Evolutionary conservation across 148 eudicot genomes (phyloP).

Genomic region (Rhododendron mucronatum): DNA sequence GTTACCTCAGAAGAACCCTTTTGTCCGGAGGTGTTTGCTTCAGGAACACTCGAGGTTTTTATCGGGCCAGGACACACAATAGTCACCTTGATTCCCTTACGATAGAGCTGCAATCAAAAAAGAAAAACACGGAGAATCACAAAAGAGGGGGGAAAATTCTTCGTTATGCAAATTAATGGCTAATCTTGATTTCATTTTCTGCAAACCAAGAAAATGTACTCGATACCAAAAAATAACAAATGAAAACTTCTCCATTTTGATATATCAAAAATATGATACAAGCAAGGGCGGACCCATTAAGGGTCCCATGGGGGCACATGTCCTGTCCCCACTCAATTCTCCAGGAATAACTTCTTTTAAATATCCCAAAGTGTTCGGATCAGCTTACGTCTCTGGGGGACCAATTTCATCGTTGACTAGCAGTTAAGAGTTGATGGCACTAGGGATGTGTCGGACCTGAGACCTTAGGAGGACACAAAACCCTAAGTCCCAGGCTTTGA

Average conservation of each 20-base stretch:
- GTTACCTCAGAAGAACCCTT: conserved; percentile 51
- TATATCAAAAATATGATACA: neutral
- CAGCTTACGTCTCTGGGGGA: too few relatives aligned
- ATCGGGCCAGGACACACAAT: conserved; percentile 97
- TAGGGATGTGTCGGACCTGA: too few relatives aligned
- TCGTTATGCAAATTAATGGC: neutral
- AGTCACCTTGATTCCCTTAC: conserved; percentile 85
- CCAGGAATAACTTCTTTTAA: too few relatives aligned
- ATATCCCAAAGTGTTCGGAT: too few relatives aligned
- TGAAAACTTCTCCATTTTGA: neutral
- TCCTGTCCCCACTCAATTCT: too few relatives aligned
- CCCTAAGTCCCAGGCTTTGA: too few relatives aligned
- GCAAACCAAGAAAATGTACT: neutral
- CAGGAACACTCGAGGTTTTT: conserved; percentile 48
- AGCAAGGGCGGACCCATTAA: too few relatives aligned
- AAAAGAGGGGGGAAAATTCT: neutral
- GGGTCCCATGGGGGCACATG: too few relatives aligned
- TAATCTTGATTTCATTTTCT: neutral
- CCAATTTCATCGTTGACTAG: too few relatives aligned
- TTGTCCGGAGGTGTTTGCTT: conserved; percentile 36
- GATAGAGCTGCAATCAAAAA: conserved; percentile 50
- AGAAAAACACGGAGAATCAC: neutral
- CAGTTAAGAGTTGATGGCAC: too few relatives aligned
- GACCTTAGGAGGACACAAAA: too few relatives aligned
- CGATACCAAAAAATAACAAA: neutral